phyloP scores from a whole-genome alignment of 2,329 filamentous ascomycete species.

The Fusarium sterilihyphosum region DNA sequence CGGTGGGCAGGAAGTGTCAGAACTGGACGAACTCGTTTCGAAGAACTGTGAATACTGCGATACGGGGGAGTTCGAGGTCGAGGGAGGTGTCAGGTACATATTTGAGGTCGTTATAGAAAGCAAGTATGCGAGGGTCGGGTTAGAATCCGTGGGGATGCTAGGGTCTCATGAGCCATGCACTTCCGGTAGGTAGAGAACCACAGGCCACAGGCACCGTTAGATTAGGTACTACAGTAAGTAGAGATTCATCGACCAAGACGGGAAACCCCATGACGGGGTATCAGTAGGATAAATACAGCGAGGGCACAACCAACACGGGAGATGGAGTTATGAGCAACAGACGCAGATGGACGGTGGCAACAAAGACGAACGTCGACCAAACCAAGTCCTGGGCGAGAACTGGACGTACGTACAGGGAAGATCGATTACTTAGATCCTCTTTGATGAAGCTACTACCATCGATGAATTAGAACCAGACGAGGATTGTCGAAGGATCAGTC shows the following conservation, averaged over 20 bases:
- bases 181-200: conserved; percentile 26
- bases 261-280: conserved; percentile 32
- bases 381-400: conserved; percentile 10
- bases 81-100: conserved; percentile 63
- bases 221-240: conserved; percentile 29
- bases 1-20: conserved; percentile 42
- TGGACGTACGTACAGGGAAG: conserved; percentile 32
- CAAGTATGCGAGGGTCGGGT: conserved; percentile 37
- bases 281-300: conserved; percentile 36
- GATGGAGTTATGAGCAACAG: conserved; percentile 25
- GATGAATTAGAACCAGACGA: conserved; percentile 43
- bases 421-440: conserved; percentile 39
- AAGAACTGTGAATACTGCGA: conserved; percentile 39
- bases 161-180: conserved; percentile 40
- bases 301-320: conserved; percentile 28
- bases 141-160: conserved; percentile 41
- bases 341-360: conserved; percentile 37
- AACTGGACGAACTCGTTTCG: conserved; percentile 45
- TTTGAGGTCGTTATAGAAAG: conserved; percentile 42
- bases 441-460: conserved; percentile 35
- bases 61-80: conserved; percentile 57
- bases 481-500: conserved; percentile 43
- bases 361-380: conserved; percentile 28
- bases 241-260: conserved; percentile 38
- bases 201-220: conserved; percentile 22